Percentiles rank a stretch among this genome's conserved stretches.
Conservation (phyloP, 441 rosid species). For the Arabidopsis hybrid region DNA sequence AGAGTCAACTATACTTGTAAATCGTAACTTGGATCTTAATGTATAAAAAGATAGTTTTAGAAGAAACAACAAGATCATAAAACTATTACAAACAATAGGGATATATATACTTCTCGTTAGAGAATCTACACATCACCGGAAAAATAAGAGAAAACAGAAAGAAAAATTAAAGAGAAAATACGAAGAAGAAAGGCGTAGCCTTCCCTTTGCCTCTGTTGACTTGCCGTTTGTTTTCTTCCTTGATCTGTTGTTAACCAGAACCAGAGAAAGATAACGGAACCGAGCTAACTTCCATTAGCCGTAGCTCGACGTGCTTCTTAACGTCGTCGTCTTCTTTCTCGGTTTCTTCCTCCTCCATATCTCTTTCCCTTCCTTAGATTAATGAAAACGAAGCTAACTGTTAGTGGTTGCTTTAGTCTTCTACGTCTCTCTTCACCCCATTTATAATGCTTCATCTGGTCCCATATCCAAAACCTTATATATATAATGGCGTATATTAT, state of each 20-base stretch:
- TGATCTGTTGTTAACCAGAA: too few relatives aligned
- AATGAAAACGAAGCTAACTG: not conserved
- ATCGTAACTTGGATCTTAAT: conserved; percentile 18
- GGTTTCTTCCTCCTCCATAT: conserved; percentile 50
- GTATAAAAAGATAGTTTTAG: conserved; percentile 41
- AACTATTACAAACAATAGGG: conserved; percentile 26
- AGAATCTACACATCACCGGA: conserved; percentile 31
- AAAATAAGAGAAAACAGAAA: not conserved
- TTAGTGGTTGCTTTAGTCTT: conserved; percentile 9
- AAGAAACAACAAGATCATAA: conserved; percentile 29
- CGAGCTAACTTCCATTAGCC: conserved; percentile 30
- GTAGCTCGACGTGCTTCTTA: conserved; percentile 9
- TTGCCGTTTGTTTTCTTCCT: conserved; percentile 53
- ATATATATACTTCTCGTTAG: conserved; percentile 4
- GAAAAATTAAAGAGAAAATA: conserved; percentile 33
- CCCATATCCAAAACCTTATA: conserved; percentile 17
- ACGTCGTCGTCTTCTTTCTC: conserved; percentile 46
- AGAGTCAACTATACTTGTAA: not conserved
- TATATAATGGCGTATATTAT: not conserved
- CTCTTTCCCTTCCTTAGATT: conserved; percentile 16
- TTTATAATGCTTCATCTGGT: conserved; percentile 44
- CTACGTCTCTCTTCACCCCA: conserved; percentile 15
- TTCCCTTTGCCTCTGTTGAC: conserved; percentile 89
- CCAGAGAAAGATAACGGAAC: conserved; percentile 42
- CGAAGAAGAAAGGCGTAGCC: conserved; percentile 83